These are phyloP conservation scores for Tulasnella sp. DNA, from an alignment of 768 basidiomycete species.

Conservation along the genomic window DNA sequence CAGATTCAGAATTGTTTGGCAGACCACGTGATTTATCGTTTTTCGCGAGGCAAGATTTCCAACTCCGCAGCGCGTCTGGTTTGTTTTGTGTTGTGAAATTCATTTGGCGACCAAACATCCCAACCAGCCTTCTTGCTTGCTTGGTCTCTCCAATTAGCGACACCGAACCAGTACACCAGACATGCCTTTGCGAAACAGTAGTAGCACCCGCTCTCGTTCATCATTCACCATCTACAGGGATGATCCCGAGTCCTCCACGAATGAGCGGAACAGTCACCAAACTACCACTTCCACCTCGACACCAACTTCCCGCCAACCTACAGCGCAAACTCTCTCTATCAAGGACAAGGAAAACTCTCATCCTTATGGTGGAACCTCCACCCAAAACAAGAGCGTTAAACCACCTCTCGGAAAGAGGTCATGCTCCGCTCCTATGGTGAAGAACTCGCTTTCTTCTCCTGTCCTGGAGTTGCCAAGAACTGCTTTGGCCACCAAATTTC, in stretches of 20 bases:
- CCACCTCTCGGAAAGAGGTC: background rate
- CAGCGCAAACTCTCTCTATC: slow-evolving; percentile 5
- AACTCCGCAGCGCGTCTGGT: background rate
- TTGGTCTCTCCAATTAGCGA: too few relatives aligned
- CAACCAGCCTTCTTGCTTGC: background rate
- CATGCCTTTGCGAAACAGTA: too few relatives aligned
- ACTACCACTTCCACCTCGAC: background rate
- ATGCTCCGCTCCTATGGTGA: background rate
- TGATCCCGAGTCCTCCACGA: background rate
- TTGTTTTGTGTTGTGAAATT: background rate
- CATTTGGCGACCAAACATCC: background rate
- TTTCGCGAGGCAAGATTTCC: background rate
- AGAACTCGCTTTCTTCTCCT: background rate
- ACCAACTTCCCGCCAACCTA: background rate
- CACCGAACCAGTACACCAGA: too few relatives aligned
- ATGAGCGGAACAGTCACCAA: background rate
- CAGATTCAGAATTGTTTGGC: background rate
- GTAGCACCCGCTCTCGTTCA: slow-evolving; percentile 14
- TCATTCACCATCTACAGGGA: slow-evolving; percentile 14
- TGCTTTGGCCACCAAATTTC: slow-evolving; percentile 12
- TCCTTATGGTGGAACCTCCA: slow-evolving; percentile 13
- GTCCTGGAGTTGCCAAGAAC: too few relatives aligned
- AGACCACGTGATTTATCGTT: background rate
- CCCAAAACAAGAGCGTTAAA: background rate
- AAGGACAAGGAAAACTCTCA: slow-evolving; percentile 12